These are phyloP conservation scores for Diutina catenulata DNA, from an alignment of 1,139 yeast genomes.

Conservation along the genomic window DNA sequence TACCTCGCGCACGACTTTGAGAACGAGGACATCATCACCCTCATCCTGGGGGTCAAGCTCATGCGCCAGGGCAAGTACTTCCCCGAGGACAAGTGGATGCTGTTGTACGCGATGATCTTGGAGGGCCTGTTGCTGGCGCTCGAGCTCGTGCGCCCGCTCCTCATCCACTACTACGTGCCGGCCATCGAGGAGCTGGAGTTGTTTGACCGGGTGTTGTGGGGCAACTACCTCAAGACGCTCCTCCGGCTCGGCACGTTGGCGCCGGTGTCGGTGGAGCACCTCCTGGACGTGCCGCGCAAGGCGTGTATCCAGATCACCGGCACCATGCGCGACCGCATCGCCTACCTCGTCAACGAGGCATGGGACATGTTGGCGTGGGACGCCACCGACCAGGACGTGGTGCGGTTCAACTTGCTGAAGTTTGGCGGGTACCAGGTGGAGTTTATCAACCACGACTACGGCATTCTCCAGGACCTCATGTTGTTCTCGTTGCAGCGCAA, in stretches of 20 bases:
- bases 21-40: constrained; percentile 32
- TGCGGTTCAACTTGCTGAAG: constrained; percentile 48
- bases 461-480: constrained; percentile 54
- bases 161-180: constrained; percentile 46
- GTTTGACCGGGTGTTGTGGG: constrained; percentile 52
- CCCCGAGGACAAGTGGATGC: constrained; percentile 61
- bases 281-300: constrained; percentile 61
- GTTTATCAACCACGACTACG: constrained; percentile 46
- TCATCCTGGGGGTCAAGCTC: constrained; percentile 44
- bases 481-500: constrained; percentile 62
- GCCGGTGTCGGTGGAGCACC: constrained; percentile 51
- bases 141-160: constrained; percentile 44
- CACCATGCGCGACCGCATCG: constrained; percentile 50
- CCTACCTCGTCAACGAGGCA: constrained; percentile 41
- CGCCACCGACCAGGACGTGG: constrained; percentile 44
- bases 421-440: constrained; percentile 69
- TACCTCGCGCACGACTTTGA: constrained; percentile 25
- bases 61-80: constrained; percentile 48
- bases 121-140: constrained; percentile 49
- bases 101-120: constrained; percentile 49
- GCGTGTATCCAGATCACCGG: constrained; percentile 59
- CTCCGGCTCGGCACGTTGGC: constrained; percentile 41
- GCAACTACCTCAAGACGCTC: constrained; percentile 47
- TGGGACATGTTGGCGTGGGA: constrained; percentile 76
- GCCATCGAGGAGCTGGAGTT: constrained; percentile 33